A percentile compares a stretch with the other conserved stretches of the same genome.
phyloP scores from a whole-genome alignment of 2,329 filamentous ascomycete genomes.

The Didymella arachidicola region DNA sequence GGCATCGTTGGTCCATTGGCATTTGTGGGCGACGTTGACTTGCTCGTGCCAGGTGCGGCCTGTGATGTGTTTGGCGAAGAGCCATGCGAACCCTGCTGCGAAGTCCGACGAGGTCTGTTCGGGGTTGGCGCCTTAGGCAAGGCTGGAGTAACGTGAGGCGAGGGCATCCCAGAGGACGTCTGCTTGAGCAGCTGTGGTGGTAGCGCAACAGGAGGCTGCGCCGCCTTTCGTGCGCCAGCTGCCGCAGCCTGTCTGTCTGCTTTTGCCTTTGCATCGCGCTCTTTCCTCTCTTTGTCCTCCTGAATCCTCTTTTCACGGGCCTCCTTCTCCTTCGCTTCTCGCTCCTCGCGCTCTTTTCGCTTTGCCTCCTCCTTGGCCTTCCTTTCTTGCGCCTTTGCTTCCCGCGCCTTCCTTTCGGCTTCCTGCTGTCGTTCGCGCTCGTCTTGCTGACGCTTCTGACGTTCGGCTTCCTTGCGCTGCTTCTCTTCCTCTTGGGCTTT shows the following conservation, averaged over 20 bases:
- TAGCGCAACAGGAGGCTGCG: conserved; percentile 57
- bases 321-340: conserved; percentile 73
- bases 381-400: conserved; percentile 82
- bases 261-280: conserved; percentile 65
- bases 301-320: conserved; percentile 71
- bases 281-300: conserved; percentile 65
- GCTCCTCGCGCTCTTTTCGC: conserved; percentile 76
- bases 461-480: conserved; percentile 83
- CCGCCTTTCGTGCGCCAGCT: conserved; percentile 44
- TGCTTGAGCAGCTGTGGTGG: conserved; percentile 63
- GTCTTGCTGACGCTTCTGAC: conserved; percentile 78
- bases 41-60: conserved; percentile 56
- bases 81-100: conserved; percentile 77
- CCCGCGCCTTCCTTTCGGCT: conserved; percentile 80
- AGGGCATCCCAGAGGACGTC: conserved; percentile 66
- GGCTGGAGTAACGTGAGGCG: conserved; percentile 84
- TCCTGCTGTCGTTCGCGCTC: conserved; percentile 87
- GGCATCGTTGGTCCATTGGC: conserved; percentile 71
- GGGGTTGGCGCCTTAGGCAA: conserved; percentile 84
- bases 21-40: conserved; percentile 66
- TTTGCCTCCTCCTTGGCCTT: conserved; percentile 74
- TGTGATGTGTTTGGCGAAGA: conserved; percentile 75
- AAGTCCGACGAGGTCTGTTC: conserved; percentile 76
- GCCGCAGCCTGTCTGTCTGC: conserved; percentile 48
- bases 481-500: conserved; percentile 91